Evolutionary conservation across 148 eudicot species (phyloP), one percentile per base, ranked within the genome.

Genomic region (Rheum nobile): DNA sequence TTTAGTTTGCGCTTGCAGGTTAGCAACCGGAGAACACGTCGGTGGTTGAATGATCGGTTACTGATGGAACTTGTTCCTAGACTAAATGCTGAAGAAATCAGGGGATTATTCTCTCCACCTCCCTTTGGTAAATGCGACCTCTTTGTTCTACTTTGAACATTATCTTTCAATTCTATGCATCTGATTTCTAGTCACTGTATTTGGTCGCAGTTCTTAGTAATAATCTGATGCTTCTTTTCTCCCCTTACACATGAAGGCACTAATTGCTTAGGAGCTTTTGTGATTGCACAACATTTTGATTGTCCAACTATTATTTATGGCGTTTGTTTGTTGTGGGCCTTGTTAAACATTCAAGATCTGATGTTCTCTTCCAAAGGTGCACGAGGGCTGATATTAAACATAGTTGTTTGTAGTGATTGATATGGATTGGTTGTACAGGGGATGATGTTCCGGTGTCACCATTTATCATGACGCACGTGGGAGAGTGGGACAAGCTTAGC

Each of bases 61-160:
- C 80, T 94, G 71, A 91, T 94, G 88, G 98, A 94, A 77, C 98
- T 94, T 79, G 98, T 94, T 73, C 98, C 97, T 32, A 91, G 93
- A 72, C 75, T 94, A 59, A 81, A 88, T 79, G 98, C 88, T 1
- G 91, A 94, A 73, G 97, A 94, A 81, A 87, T 94, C 34, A 86
- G 96, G 76, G 97, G 98, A 76, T 85, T 91, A 76, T 94, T 94
- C 82, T 91, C 98, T 59, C 98, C 98, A 75, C 98, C 98, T 63
- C 98, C 98, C 16, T 94, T 89, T 86, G 98, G 98, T 93, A 83
- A 75, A 28, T 19, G 41, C 77, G 47, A 65, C 10, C 48, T 46
- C 41, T 32, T 73, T 57, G 16, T 24, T 72, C 26, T 29, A 46
- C 74, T 9, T 12, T 72, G 52, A 46, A 46, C 46, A 72, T 16